These are phyloP conservation scores for Excoecaria cochinchinensis DNA, from an alignment of 345 rosid species.

Conservation along the genomic window DNA sequence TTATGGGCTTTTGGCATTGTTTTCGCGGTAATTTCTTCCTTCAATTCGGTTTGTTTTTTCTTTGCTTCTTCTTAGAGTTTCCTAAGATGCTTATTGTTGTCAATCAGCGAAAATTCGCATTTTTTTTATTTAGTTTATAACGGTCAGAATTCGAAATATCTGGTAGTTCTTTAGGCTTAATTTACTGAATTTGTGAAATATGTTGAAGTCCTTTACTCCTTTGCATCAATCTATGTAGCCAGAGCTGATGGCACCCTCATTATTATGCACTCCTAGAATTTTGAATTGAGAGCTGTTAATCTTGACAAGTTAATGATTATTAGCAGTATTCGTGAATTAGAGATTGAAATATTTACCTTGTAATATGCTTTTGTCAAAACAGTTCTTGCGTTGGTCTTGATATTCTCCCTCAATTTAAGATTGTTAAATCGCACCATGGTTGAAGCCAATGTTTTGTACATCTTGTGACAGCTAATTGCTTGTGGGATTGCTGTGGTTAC, in stretches of 20 bases:
- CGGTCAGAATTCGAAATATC: neutral
- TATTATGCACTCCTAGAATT: neutral
- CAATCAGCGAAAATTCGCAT: no score
- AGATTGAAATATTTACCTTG: neutral
- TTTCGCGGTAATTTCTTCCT: slow-evolving; percentile 53
- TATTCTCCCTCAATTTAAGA: neutral
- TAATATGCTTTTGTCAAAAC: neutral
- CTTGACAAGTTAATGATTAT: neutral
- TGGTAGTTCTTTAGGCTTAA: neutral
- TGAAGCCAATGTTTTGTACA: neutral
- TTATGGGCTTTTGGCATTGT: slow-evolving; percentile 86
- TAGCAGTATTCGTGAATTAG: neutral
- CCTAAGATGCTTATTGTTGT: no score
- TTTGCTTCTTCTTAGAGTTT: neutral
- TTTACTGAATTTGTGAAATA: neutral
- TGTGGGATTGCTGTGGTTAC: slow-evolving; percentile 83
- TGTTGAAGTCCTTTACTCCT: neutral
- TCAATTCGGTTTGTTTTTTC: neutral
- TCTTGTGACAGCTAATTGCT: slow-evolving; percentile 56
- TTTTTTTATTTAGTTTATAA: no score
- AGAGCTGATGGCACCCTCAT: no score
- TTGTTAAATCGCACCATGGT: neutral
- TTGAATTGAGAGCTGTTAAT: neutral
- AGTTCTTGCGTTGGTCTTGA: neutral
- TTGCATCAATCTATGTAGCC: neutral